Evolutionary conservation across 176 grass and related monocot species (phyloP), one percentile per base, ranked within the genome.

Genomic region (Hordeum marinum): DNA sequence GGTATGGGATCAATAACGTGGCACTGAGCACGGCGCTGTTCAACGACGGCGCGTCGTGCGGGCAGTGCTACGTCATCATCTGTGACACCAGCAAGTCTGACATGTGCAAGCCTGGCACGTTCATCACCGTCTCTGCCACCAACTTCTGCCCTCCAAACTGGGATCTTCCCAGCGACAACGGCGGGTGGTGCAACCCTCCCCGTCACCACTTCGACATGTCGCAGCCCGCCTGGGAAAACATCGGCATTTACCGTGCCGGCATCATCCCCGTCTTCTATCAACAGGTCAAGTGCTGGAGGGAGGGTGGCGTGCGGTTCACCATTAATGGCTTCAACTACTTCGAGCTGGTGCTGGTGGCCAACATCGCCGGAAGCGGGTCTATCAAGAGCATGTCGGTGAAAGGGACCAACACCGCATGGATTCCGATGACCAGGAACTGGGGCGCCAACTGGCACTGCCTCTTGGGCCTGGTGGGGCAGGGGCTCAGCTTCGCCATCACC

Each of bases 201-300:
- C 63, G 63, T 2, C 11, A 14, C 26, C 63, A 65, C 26, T 65
- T 65, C 6, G 63, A 65, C 63, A 65, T 65, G 63, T 65, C 63
- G 2, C 79, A 86, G 65, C 90, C 78, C 1, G 86, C 83, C 34
- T 89, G 80, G 87, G 29, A 69, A 26, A 61, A 69, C 29, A 86
- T 92, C 62, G 86, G 72, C 43, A n/a, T 61, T 29, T 73, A 78
- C 68, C 3, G 0, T 0, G 86, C 78, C 11, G 83, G 90, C 23
- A 92, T 92, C 24, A n/a, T 92, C 67, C 90, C 86, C 40, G 36
- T 92, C 27, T 71, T 87, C 66, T 89, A 83, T 72, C 90, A 78
- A 40, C 80, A 57, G 66, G 65, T 89, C 21, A 79, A 81, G 55
- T 92, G 87, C 74, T 85, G 57, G 86, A 89, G 37, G 82, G 2